Evolutionary conservation across 106 monocot genomes (phyloP), one percentile per base, ranked within the genome.

Genomic region (Vanilla planifolia): DNA sequence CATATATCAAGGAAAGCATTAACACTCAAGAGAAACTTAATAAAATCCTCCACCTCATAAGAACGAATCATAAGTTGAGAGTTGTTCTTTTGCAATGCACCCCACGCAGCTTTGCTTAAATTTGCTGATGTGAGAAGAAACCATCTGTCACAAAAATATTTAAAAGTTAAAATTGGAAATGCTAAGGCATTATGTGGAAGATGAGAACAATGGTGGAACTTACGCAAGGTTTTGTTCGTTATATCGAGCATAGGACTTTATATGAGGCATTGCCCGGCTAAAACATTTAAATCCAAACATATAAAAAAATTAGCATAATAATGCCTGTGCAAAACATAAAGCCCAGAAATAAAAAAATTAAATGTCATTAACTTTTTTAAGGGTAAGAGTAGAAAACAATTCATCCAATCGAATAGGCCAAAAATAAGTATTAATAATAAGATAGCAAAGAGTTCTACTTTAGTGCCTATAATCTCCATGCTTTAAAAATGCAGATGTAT

Each of bases 81-180:
- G 60, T 73, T 80, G 56, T 92, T 98, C 68, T 98, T 98, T 48
- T 98, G 98, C 46, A 98, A 52, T 27, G 98, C 88, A 65, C 98
- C 98, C 98, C 98, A 98, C 60, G 98, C 92, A 73, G 98, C 98
- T 75, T 92, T 98, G 77, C 98, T 98, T 68, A 98, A 69, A 80
- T 98, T 98, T 66, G 92, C 77, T 45, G 98, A 98, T 51, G 92
- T 92, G 1, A 98, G 73, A 25, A 98, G 79, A 58, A 98, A 98
- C 96, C 96, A 91, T 65, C 90, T 95, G 59, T 26, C 62, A 39
- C 24, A 58, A 59, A 61, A 64, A 47, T 71, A 35, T 17, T 28
- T 21, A 40, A 53, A 53, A 30, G 9, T 53, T 53, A 14, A 32
- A 25, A 53, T 29, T 53, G 11, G 6, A 30, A 27, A 28, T 11